Evolutionary conservation across 345 rosid genomes (phyloP), one percentile per base, ranked within the genome.

Genomic region (Isatis tinctoria): DNA sequence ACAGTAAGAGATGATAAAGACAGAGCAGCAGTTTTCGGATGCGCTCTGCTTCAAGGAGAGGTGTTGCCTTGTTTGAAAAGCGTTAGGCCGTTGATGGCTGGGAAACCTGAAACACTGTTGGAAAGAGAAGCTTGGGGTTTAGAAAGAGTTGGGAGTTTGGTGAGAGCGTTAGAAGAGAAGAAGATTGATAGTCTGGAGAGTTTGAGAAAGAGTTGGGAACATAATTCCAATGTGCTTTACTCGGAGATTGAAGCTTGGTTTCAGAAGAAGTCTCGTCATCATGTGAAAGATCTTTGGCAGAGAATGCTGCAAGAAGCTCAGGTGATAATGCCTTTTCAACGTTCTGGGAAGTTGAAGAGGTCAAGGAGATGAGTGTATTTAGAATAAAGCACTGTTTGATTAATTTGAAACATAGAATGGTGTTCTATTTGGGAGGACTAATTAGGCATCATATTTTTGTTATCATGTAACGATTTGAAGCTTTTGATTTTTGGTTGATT

Each of bases 31-130:
- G 95, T 72, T 39, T 94, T 91, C 60, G 90, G 86, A 5, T 93
- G 74, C 77, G 87, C 97, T 32, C 79, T 93, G 57, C 97, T 93
- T 4, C 86, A 84, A 74, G 98, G 98, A 45, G 85, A 80, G 41
- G 94, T 90, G 14, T 79, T 91, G 62, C 90, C 88, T n/a, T 87
- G 97, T 78, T 22, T 93, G 41, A 87, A 57, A 69, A 65, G 59
- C 10, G 82, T 76, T 6, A 77, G 79, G 56, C 11, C 61, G 11
- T 8, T 32, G 35, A 60, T 93, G 88, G 85, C 80, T 5, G 86
- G 88, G 2, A 82, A 87, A 41, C 97, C 97, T 10, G 79, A 67
- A 73, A 84, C 72, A 45, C 74, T 93, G 51, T 74, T 93, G 80
- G 88, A 79, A 64, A 80, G 76, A 10, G 91, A 82, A 79, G 85